Conservation (phyloP, 1,139 yeast species). For the Pichia sorboxylosa region DNA sequence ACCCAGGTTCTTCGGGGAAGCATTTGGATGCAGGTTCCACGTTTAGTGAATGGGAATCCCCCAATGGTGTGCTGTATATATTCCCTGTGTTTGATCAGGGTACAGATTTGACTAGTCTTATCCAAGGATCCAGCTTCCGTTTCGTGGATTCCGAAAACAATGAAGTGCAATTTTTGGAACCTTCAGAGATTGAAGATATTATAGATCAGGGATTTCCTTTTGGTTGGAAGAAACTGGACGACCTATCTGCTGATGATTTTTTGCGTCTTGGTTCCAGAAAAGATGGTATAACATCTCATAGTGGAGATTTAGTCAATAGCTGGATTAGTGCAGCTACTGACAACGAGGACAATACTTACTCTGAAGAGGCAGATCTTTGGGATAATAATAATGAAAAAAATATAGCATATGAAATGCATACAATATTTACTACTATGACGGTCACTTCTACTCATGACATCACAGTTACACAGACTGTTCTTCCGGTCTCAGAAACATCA, state of each 20-base stretch:
- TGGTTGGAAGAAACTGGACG: constrained; percentile 11
- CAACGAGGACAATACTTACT: too few species aligned
- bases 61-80: constrained; percentile 15
- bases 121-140: constrained; percentile 11
- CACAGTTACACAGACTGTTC: constrained; percentile 2
- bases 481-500: not conserved
- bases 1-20: too few species aligned
- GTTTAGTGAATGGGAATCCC: constrained; percentile 20
- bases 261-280: constrained; percentile 22
- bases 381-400: constrained; percentile 1
- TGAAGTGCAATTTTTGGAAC: constrained; percentile 3
- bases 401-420: constrained; percentile 16
- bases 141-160: constrained; percentile 5
- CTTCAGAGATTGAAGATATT: constrained; percentile 18
- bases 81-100: constrained; percentile 13
- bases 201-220: constrained; percentile 20
- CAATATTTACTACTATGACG: constrained; percentile 10
- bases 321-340: too few species aligned
- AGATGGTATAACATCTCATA: too few species aligned
- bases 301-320: too few species aligned
- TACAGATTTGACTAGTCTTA: constrained; percentile 2
- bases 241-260: constrained; percentile 11
- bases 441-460: constrained; percentile 4
- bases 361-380: constrained; percentile 6
- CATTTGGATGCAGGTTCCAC: too few species aligned